Conservation (phyloP, 2,329 filamentous ascomycete genomes). For the Calonectria ilicicola region DNA sequence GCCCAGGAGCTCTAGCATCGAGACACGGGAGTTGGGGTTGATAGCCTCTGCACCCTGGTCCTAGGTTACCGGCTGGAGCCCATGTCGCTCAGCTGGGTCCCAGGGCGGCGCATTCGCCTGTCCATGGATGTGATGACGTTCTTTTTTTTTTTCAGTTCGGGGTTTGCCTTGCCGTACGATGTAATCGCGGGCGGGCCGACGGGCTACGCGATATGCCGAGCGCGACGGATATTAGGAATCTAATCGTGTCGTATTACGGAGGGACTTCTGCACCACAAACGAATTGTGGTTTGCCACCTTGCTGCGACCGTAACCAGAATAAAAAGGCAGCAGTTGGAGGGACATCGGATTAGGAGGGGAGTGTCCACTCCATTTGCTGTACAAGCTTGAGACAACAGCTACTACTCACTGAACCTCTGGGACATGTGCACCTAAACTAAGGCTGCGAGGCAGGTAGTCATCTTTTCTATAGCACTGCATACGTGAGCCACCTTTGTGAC, state of each 20-base stretch:
- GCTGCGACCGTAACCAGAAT: background rate
- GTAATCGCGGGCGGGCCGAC: background rate
- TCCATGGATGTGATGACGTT: background rate
- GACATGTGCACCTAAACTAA: background rate
- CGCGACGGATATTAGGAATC: background rate
- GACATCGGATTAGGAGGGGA: background rate
- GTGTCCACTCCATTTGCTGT: background rate
- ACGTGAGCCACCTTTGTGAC: conserved; percentile 12
- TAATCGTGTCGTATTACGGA: conserved; percentile 1
- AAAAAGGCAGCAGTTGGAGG: background rate
- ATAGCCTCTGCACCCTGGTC: conserved; percentile 14
- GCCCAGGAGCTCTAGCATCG: background rate
- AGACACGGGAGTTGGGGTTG: conserved; percentile 6
- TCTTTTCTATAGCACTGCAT: conserved; percentile 6
- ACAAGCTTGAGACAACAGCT: background rate
- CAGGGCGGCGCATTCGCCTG: background rate
- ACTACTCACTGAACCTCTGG: background rate
- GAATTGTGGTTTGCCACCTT: background rate
- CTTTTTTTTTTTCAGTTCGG: background rate
- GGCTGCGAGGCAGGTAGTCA: background rate
- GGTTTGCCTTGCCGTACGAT: conserved; percentile 3
- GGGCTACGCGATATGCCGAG: background rate
- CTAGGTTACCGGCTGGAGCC: background rate
- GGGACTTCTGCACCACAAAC: background rate
- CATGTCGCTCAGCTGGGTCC: background rate